Evolutionary conservation across 1,139 yeast species (phyloP), one percentile per base, ranked within the genome.

Genomic region (Pichia sp.): DNA sequence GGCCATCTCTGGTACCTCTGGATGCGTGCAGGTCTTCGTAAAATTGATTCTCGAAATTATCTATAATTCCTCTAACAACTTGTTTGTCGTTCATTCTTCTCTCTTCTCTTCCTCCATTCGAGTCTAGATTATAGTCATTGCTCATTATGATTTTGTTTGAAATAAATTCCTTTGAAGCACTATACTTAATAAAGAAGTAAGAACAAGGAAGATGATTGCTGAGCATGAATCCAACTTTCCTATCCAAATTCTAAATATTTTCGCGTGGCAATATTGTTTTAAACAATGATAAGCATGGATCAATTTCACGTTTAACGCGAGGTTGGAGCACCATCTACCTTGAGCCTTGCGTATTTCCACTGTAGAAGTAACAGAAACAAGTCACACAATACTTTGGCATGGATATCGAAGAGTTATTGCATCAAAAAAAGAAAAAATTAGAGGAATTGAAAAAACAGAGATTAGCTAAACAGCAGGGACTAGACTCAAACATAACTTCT

Each of bases 11-110:
- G 16, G 63, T 58, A 31, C 62, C 55, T 53, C 59, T 55, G 13
- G 67, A 52, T 42, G 54, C 58, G 34, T 46, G 65, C 48, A 41
- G 19, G n/a, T 37, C 47, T 16, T 18, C 19, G 34, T 39, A 39
- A 13, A 52, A 42, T n/a, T 46, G 45, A 12, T 30, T 23, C 12
- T 83, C 88, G 56, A 85, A 79, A 55, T 83, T 89, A 44, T 74
- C 74, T 47, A 86, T 71, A 58, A 85, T 85, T 64, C 85, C 91
- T 57, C 83, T 85, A 56, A 85, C 82, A 58, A 83, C 81, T 74
- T 82, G 30, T 22, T 48, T 45, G 8, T 46, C 25, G 10, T 44
- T 25, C 22, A 43, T n/a, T 25, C 74, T 4, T 51, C 44, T 6
- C 46, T 49, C 43, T 26, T 19, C 37, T 19, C 34, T 28, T 26